Percentiles rank a stretch among this genome's conserved stretches.
phyloP scores from a whole-genome alignment of 164 flowering plant species.

The Sextonia rubra region DNA sequence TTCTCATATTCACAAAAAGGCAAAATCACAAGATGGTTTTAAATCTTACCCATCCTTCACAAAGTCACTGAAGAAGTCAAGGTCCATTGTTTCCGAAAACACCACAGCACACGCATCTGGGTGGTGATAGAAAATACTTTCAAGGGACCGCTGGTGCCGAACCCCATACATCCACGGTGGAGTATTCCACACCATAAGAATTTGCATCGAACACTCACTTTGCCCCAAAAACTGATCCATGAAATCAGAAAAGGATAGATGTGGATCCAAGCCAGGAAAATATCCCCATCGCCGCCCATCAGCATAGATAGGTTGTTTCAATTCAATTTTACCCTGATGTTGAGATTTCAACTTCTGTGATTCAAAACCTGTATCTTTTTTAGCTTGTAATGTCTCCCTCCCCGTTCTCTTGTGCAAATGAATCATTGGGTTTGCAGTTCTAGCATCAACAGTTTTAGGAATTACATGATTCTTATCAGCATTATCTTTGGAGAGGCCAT shows the following conservation, averaged over 20 bases:
- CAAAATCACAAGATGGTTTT: background rate
- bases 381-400: too few species aligned
- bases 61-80: slow-evolving; percentile 77
- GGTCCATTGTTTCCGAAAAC: slow-evolving; percentile 89
- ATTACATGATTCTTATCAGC: background rate
- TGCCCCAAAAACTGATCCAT: slow-evolving; percentile 65
- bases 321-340: slow-evolving; percentile 21
- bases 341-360: slow-evolving; percentile 13
- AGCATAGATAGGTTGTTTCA: slow-evolving; percentile 40
- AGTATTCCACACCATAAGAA: slow-evolving; percentile 96
- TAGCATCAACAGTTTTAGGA: background rate
- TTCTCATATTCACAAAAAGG: background rate
- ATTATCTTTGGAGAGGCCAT: slow-evolving; percentile 15
- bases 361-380: background rate
- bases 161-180: slow-evolving; percentile 88
- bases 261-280: slow-evolving; percentile 63
- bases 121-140: slow-evolving; percentile 74
- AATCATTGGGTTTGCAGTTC: background rate
- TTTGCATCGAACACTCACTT: slow-evolving; percentile 58
- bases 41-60: slow-evolving; percentile 75
- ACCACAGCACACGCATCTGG: slow-evolving; percentile 83
- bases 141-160: slow-evolving; percentile 79
- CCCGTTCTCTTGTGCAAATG: background rate
- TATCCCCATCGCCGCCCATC: slow-evolving; percentile 93
- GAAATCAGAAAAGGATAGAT: slow-evolving; percentile 64